Conservation (phyloP, 2,329 filamentous ascomycete genomes). For the Xylaria sp. region DNA sequence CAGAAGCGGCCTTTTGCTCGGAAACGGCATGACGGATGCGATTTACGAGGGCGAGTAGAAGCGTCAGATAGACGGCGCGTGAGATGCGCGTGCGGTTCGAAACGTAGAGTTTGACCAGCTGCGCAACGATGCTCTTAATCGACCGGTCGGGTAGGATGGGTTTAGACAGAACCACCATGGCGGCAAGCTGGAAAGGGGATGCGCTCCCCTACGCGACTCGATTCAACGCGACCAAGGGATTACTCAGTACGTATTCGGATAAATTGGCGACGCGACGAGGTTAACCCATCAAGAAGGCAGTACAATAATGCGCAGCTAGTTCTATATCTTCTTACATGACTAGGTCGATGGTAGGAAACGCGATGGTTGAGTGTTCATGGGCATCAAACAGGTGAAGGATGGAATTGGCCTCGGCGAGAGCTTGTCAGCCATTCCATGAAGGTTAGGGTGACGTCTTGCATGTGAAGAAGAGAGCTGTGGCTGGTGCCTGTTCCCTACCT, state of each 20-base stretch:
- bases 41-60: slow-evolving; percentile 83
- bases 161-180: slow-evolving; percentile 82
- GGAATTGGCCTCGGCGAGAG: slow-evolving; percentile 19
- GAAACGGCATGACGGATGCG: slow-evolving; percentile 91
- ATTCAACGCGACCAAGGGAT: slow-evolving; percentile 13
- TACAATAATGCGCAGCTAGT: slow-evolving; percentile 14
- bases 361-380: slow-evolving; percentile 4
- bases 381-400: slow-evolving; percentile 4
- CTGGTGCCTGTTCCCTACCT: slow-evolving; percentile 14
- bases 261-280: slow-evolving; percentile 17
- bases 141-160: slow-evolving; percentile 71
- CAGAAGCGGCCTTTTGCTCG: slow-evolving; percentile 88
- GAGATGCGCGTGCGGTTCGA: slow-evolving; percentile 84
- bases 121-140: slow-evolving; percentile 71
- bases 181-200: slow-evolving; percentile 33
- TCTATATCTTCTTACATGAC: slow-evolving; percentile 43
- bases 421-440: slow-evolving; percentile 9
- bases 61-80: slow-evolving; percentile 82
- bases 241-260: slow-evolving; percentile 3
- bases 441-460: slow-evolving; percentile 46
- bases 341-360: slow-evolving; percentile 16
- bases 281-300: slow-evolving; percentile 38
- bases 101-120: slow-evolving; percentile 78
- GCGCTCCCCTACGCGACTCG: slow-evolving; percentile 37
- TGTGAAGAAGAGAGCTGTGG: slow-evolving; percentile 41